Evolutionary conservation across 139 green algal genomes (phyloP).

Genomic region (Chlorella sp.): DNA sequence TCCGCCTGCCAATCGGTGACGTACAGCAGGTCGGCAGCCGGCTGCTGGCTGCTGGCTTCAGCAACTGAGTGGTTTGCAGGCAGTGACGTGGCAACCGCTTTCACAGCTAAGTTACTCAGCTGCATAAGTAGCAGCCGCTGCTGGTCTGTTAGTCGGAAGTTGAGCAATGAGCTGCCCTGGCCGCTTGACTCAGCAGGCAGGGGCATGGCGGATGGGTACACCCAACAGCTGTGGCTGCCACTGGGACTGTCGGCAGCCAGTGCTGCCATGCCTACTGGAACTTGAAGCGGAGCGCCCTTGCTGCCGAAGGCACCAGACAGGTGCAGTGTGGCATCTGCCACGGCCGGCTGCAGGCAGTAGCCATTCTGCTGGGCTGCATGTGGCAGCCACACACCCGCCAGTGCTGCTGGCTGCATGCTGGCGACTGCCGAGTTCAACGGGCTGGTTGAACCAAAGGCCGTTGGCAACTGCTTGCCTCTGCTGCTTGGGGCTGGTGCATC

Average conservation of each 20-base stretch:
- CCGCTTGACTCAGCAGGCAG: no score
- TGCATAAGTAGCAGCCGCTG: background rate
- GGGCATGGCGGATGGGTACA: background rate
- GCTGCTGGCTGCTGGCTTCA: background rate
- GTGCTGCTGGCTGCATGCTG: background rate
- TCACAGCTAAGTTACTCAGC: no score
- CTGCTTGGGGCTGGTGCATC: no score
- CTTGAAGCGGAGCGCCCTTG: background rate
- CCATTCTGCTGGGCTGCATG: background rate
- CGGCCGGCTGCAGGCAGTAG: conserved; percentile 28
- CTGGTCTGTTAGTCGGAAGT: background rate
- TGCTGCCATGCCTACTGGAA: background rate
- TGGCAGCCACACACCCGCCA: background rate
- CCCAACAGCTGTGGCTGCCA: background rate
- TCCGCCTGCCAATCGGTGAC: conserved; percentile 15
- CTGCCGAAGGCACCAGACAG: background rate
- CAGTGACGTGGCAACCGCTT: no score
- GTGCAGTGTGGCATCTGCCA: conserved; percentile 44
- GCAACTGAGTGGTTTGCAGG: no score
- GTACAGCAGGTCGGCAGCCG: background rate
- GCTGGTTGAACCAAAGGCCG: background rate
- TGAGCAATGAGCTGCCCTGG: background rate
- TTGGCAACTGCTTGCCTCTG: background rate
- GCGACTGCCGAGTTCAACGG: background rate
- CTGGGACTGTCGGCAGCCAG: background rate